Base-by-base conservation (phyloP, 2,329 filamentous ascomycete genomes). In the Phoma sp. region DNA sequence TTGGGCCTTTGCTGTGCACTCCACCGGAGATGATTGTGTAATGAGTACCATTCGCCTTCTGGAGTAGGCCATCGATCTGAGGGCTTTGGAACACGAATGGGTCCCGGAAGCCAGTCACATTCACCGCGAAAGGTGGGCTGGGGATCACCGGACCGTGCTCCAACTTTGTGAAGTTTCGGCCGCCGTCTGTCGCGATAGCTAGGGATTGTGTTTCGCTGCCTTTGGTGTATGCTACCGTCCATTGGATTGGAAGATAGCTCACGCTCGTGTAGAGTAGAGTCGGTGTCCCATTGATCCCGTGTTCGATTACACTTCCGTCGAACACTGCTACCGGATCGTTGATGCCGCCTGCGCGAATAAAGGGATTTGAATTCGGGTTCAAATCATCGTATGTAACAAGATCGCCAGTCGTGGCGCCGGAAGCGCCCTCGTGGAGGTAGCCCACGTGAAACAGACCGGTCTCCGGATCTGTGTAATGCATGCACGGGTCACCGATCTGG, bases 321-420 rank as follows among this genome's bases (percentile, higher is more conserved):
- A 81, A 81, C 15, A 81, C 77, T 38, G 77, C 77, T 15, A 80
- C 55, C 0, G 74, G 75, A 45, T 80, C 79, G 44, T 80, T 80
- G n/a, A 75, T 73, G 7, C 71, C 72, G 8, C 77, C 77, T 15
- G 67, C 57, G 2, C 58, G 52, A 12, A 74, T 73, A 52, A 72
- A 71, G 1, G 66, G 65, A 17, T 57, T 66, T 2, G 66, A 65
- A 36, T 68, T 64, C 25, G 51, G 37, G 24, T 74, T 70, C 12
- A 76, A 57, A 38, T 80, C 78, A 17, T 67, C 54, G 55, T 79
- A 80, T 21, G 74, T 78, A 13, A 80, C 72, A 17, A 81, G 65
- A 44, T 81, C 76, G 36, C 75, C 70, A 0, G 78, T 80, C 15
- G 74, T 66, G 6, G 62, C 62, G 19, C 63, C 60, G 1, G 62